These are phyloP conservation scores for Torulaspora delbrueckii DNA, from an alignment of 805 yeast species.

Conservation along the genomic window DNA sequence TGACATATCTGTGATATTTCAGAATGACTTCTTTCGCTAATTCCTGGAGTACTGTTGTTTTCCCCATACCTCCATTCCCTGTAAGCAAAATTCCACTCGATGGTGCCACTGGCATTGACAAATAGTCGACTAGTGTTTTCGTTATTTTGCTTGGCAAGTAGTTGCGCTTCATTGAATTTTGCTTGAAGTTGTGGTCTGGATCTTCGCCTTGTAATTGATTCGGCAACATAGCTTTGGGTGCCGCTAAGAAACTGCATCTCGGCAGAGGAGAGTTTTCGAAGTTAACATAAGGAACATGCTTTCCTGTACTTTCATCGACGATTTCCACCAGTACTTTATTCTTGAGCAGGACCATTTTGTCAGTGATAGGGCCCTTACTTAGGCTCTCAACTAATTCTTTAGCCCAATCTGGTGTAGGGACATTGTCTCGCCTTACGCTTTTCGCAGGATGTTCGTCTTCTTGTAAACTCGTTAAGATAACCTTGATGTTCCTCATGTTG, in stretches of 20 bases:
- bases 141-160: conserved; percentile 2
- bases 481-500: background rate
- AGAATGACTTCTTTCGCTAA: conserved; percentile 38
- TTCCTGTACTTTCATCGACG: conserved; percentile 9
- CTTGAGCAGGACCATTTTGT: conserved; percentile 12
- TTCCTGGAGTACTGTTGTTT: conserved; percentile 50
- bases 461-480: conserved; percentile 2
- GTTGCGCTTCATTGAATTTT: background rate
- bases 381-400: conserved; percentile 2
- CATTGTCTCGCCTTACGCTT: background rate
- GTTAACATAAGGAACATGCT: conserved; percentile 8
- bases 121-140: conserved; percentile 4
- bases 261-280: background rate
- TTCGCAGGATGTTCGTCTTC: conserved; percentile 5
- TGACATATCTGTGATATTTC: conserved; percentile 39
- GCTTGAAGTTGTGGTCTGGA: background rate
- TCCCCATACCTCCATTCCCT: conserved; percentile 83
- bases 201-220: background rate
- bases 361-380: conserved; percentile 14
- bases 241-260: conserved; percentile 7
- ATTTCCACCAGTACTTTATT: conserved; percentile 16
- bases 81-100: conserved; percentile 52
- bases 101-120: conserved; percentile 20
- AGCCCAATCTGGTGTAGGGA: conserved; percentile 7
- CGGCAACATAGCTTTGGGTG: conserved; percentile 2